phyloP scores from a whole-genome alignment of 164 flowering plant genomes.

The Echeveria elegans region DNA sequence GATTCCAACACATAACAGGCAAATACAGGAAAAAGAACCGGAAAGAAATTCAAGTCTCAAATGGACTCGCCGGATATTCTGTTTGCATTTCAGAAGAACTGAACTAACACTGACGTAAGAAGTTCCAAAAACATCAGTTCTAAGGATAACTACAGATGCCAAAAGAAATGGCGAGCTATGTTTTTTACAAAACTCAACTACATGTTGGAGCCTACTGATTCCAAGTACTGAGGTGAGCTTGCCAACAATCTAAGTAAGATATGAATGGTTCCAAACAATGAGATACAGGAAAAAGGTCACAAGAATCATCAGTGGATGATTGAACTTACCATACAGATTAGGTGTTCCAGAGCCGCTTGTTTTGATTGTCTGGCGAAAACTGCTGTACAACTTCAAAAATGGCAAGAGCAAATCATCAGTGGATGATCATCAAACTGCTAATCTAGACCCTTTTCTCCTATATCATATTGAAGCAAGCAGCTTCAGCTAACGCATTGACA shows the following conservation, averaged over 20 bases:
- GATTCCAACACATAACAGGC: too few relatives aligned
- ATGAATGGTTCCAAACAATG: not conserved
- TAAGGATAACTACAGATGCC: not conserved
- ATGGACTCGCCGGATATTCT: not conserved
- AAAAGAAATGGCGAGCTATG: not conserved
- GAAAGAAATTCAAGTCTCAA: not conserved
- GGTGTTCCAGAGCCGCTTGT: not conserved
- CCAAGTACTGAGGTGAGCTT: not conserved
- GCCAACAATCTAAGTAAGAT: not conserved
- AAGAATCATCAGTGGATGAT: slow-evolving; percentile 4
- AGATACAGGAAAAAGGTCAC: not conserved
- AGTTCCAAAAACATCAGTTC: not conserved
- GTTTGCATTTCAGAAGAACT: not conserved
- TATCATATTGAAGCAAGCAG: slow-evolving; percentile 3
- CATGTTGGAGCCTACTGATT: too few relatives aligned
- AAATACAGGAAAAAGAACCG: too few relatives aligned
- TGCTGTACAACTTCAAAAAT: not conserved
- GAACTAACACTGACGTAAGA: not conserved
- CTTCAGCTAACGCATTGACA: slow-evolving; percentile 61
- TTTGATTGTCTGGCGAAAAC: not conserved
- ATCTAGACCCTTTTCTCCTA: not conserved
- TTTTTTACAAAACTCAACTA: not conserved
- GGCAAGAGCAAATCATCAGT: slow-evolving; percentile 6
- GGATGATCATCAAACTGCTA: not conserved
- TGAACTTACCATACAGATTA: not conserved